Conservation (phyloP, 2,329 filamentous ascomycete species). For the Trichoderma aggressivum region DNA sequence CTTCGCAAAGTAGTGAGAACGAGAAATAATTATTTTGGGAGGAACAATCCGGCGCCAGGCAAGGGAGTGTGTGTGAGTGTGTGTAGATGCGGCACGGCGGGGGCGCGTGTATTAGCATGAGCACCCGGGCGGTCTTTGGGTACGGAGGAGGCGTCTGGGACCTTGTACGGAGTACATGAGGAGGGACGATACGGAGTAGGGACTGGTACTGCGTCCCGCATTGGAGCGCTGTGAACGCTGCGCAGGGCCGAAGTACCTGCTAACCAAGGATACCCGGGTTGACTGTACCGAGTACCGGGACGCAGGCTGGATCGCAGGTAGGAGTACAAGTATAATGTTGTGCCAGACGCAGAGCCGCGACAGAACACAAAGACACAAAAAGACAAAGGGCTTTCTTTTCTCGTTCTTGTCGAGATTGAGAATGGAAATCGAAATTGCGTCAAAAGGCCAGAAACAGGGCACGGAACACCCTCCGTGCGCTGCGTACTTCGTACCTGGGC, state of each 20-base stretch:
- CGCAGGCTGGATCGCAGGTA: not conserved
- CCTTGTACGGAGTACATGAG: slow-evolving; percentile 6
- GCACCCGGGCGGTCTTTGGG: not conserved
- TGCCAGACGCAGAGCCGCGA: not conserved
- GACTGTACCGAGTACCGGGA: not conserved
- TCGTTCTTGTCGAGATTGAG: not conserved
- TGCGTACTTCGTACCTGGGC: not conserved
- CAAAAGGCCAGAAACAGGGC: not conserved
- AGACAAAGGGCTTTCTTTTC: not conserved
- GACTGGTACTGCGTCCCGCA: not conserved
- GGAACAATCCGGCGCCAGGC: slow-evolving; percentile 22
- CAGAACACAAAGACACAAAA: not conserved
- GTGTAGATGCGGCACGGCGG: slow-evolving; percentile 20
- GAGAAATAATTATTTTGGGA: slow-evolving; percentile 22
- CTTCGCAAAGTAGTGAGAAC: slow-evolving; percentile 18
- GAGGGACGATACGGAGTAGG: slow-evolving; percentile 2
- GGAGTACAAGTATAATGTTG: not conserved
- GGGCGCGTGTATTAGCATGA: slow-evolving; percentile 17
- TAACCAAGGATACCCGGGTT: not conserved
- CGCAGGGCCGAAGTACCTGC: not conserved
- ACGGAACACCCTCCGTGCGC: slow-evolving; percentile 9
- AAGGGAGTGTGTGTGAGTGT: slow-evolving; percentile 20
- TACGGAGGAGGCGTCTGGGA: not conserved
- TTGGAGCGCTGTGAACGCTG: not conserved
- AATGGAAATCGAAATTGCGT: not conserved